These are phyloP conservation scores for Leucaena leucocephala DNA, from an alignment of 306 rosid species.

Conservation along the genomic window DNA sequence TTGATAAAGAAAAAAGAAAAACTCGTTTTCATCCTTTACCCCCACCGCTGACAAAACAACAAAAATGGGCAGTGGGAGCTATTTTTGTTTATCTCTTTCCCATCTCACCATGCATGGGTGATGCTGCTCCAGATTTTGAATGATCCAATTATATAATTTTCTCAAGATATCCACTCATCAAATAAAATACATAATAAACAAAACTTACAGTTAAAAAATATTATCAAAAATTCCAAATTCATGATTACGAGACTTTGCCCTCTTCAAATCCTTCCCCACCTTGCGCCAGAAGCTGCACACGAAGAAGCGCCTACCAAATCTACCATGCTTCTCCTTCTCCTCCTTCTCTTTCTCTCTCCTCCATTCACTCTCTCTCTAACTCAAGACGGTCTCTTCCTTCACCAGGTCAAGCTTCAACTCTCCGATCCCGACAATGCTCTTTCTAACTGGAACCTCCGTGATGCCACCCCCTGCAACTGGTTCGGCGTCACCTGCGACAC, in stretches of 20 bases:
- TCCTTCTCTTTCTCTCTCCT: constrained; percentile 31
- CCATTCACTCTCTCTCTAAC: constrained; percentile 47
- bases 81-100: no score
- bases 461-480: constrained; percentile 71
- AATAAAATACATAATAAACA: no score
- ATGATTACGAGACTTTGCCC: neutral
- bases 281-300: neutral
- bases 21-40: neutral
- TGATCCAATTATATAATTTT: neutral
- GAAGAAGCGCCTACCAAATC: no score
- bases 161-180: no score
- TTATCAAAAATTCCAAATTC: neutral
- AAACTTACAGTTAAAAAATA: neutral
- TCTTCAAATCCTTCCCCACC: constrained; percentile 1
- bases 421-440: constrained; percentile 51
- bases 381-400: constrained; percentile 75
- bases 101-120: neutral
- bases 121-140: neutral
- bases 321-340: constrained; percentile 18
- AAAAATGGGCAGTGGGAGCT: neutral
- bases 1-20: no score
- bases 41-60: neutral
- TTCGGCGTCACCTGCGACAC: constrained; percentile 47
- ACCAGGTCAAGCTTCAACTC: constrained; percentile 49
- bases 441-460: constrained; percentile 55